Percentiles rank a stretch among this genome's conserved stretches.
These are phyloP conservation scores for Obelidium mucronatum DNA, from an alignment of 192 early-diverging fungal species.

Conservation along the genomic window DNA sequence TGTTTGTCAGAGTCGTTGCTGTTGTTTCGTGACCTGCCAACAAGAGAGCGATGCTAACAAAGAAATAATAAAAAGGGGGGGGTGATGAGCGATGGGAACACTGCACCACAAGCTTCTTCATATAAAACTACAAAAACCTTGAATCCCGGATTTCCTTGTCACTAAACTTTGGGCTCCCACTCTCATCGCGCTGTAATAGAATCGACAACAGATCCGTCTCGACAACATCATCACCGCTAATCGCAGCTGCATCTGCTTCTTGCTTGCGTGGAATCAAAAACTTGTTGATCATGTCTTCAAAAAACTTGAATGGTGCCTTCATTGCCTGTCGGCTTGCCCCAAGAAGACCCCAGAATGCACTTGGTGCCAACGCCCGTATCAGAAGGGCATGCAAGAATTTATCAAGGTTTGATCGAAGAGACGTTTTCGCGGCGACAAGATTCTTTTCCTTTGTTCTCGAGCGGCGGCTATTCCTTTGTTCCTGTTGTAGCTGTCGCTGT, in stretches of 20 bases:
- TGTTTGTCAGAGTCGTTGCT: constrained; percentile 52
- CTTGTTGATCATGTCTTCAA: not conserved
- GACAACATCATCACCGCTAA: not conserved
- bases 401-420: not conserved
- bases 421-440: not conserved
- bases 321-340: not conserved
- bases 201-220: not conserved
- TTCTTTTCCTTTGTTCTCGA: not conserved
- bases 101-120: constrained; percentile 54
- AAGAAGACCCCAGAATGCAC: not conserved
- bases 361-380: not conserved
- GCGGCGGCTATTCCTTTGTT: no score
- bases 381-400: not conserved
- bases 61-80: no score
- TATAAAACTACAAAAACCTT: constrained; percentile 29
- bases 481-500: no score
- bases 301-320: not conserved
- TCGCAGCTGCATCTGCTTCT: not conserved
- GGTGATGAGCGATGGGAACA: no score
- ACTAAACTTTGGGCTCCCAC: not conserved
- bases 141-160: not conserved
- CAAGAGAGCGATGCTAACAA: constrained; percentile 54
- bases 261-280: not conserved
- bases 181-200: not conserved
- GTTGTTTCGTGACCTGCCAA: constrained; percentile 64